Conservation (phyloP, 495 filamentous ascomycete species). For the Penicillium tannophilum region DNA sequence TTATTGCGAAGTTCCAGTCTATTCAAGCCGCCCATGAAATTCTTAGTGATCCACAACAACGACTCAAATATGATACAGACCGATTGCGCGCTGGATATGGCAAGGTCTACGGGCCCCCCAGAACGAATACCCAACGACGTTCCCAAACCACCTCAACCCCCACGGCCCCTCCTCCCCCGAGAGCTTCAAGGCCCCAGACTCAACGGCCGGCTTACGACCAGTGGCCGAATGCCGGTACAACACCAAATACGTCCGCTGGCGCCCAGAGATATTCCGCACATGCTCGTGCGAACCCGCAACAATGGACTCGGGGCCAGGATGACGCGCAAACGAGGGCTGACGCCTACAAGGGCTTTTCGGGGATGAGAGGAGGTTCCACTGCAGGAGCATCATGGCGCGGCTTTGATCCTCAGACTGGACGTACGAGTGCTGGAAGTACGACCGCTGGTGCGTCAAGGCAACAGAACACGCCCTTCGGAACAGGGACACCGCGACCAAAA, state of each 20-base stretch:
- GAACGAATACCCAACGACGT: conserved; percentile 33
- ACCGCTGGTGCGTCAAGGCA: conserved; percentile 32
- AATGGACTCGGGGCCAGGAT: conserved; percentile 48
- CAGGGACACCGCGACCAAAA: conserved; percentile 28
- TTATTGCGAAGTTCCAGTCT: conserved; percentile 76
- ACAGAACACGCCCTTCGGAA: conserved; percentile 38
- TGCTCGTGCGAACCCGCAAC: conserved; percentile 44
- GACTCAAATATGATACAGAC: conserved; percentile 76
- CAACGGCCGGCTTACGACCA: conserved; percentile 22
- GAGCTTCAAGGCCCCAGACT: conserved; percentile 23
- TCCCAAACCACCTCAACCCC: conserved; percentile 24
- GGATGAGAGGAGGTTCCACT: conserved; percentile 58
- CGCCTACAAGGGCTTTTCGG: conserved; percentile 67
- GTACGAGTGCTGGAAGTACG: conserved; percentile 23
- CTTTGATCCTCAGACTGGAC: conserved; percentile 45
- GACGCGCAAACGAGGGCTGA: conserved; percentile 58
- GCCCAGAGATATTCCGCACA: conserved; percentile 58
- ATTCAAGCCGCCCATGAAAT: conserved; percentile 88
- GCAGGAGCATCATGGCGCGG: conserved; percentile 30
- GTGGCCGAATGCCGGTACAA: conserved; percentile 21
- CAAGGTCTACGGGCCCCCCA: conserved; percentile 39
- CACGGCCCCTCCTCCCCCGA: conserved; percentile 27
- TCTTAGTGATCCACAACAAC: conserved; percentile 65
- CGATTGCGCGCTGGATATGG: conserved; percentile 55
- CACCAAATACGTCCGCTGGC: conserved; percentile 51